Conservation (phyloP, 2,329 filamentous ascomycete species). For the Stemphylium vesicarium region DNA sequence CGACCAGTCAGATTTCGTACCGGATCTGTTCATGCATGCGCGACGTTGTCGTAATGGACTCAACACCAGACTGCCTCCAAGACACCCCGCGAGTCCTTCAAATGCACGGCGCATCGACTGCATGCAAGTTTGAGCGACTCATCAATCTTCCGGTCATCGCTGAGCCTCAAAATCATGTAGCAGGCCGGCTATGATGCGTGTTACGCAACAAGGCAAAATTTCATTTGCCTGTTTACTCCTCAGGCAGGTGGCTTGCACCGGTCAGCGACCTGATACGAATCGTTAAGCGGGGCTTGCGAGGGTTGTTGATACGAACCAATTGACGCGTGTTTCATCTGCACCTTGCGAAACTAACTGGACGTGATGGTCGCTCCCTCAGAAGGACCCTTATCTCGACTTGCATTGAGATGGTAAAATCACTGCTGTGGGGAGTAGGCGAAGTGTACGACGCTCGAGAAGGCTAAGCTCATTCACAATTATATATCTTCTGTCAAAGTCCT, state of each 20-base stretch:
- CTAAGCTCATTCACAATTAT: conserved; percentile 13
- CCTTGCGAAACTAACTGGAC: conserved; percentile 5
- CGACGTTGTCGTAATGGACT: background rate
- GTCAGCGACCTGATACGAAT: conserved; percentile 23
- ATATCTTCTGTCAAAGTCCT: conserved; percentile 21
- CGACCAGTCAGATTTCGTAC: background rate
- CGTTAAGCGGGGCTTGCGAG: conserved; percentile 21
- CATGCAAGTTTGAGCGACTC: conserved; percentile 12
- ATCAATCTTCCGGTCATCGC: conserved; percentile 23
- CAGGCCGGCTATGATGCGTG: conserved; percentile 2
- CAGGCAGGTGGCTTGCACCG: conserved; percentile 28
- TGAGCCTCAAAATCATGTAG: conserved; percentile 18
- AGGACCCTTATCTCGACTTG: conserved; percentile 17
- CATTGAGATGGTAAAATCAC: conserved; percentile 19
- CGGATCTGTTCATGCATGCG: conserved; percentile 11
- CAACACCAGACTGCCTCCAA: conserved; percentile 16
- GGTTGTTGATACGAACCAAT: conserved; percentile 21
- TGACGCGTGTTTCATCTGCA: conserved; percentile 6
- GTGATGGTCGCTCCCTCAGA: conserved; percentile 5
- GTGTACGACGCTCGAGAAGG: conserved; percentile 7
- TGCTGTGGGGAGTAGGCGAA: conserved; percentile 7
- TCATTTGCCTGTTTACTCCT: conserved; percentile 22
- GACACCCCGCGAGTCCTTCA: conserved; percentile 15
- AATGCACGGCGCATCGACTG: conserved; percentile 17
- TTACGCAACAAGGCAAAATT: conserved; percentile 8